Evolutionary conservation across 768 basidiomycete species (phyloP), one percentile per base, ranked within the genome.

Genomic region (Chalciporus pseudorubinellus): DNA sequence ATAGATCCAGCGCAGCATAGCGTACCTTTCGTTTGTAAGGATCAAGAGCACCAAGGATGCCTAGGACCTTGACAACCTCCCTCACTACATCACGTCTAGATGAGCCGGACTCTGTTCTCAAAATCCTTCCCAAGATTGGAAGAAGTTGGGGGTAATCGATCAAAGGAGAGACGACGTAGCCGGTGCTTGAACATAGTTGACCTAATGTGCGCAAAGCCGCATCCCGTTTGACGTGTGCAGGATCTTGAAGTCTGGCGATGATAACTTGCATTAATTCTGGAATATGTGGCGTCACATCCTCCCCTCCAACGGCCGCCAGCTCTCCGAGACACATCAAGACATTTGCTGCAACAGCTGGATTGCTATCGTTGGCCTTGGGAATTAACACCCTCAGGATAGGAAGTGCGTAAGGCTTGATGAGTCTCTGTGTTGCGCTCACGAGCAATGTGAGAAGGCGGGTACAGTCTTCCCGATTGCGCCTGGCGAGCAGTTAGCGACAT

Each of bases 301-400:
- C 95, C 39, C 94, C 97, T 10, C 92, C 94, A 33, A 97, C 94
- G 47, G 86, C 85, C 6, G 94, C 82, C 19, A 99, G 78, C 69
- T 98, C 95, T 20, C 97, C 97, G 3, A 98, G 82, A 66, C 95
- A 95, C 79, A 90, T 88, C 24, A 98, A 76, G 50, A 98, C 89
- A 58, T 94, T 87, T 2, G 95, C 89, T 0, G 95, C 91, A 24
- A 99, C 94, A 10, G 87, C 82, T 3, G 93, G 81, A 55, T 92
- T 94, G 18, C 72, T 66, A 59, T 98, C 95, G 52, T 84, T 83
- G 1, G 94, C 93, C 61, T 97, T 98, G 22, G 82, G 85, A 13
- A 98, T 79, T 7, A 98, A 81, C 1, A 94, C 95, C 19, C 86
- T 83, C n/a, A 98, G 79, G 77, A 99, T 94, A 0, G 95, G 91